Evolutionary conservation across 108 stramenopile genomes (phyloP), one percentile per base, ranked within the genome.

Genomic region (Schizochytrium sp.): DNA sequence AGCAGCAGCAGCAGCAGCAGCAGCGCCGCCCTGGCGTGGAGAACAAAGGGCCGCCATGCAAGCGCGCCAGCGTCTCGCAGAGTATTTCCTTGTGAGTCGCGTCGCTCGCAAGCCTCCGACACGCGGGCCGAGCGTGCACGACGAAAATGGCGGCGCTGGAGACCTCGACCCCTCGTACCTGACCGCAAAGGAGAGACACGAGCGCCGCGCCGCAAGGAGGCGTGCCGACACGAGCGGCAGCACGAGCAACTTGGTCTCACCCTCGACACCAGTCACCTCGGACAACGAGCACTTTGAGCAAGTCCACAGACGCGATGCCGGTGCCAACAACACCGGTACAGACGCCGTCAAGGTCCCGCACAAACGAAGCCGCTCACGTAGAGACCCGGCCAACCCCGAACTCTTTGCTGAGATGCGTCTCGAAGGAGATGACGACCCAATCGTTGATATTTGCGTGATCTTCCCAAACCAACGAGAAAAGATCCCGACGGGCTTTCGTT

Each of bases 361-460:
- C 34, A 34, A 34, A 34, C 34, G 34, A 34, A 34, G 34, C 34
- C 34, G 34, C 34, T 34, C 34, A 1, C 34, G 34, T 34, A 34
- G 34, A 34, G 34, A 34, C 34, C 34, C 63, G 25, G 21, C 63
- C 34, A 18, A 69, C 41, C 63, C 63, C 41, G 18, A 69, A 18
- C 63, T 69, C 25, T 69, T 69, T 18, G 63, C 63, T 8, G 34
- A 69, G 63, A 23, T 41, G 63, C 25, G 63, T 28, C 63, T 23
- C 63, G 41, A 28, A 23, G 63, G 63, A 8, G 63, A 83, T 23
- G 76, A 83, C n/a, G 76, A 83, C 28, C 76, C 76, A 23, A 83
- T 83, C 28, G 76, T 83, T 43, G 76, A 83, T 1, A 83, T 83
- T 83, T 83, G 76, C 48, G 76, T 83, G 6, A 83, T 83, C n/a